Evolutionary conservation across 805 yeast genomes (phyloP).

Genomic region (Wickerhamiella brachini): DNA sequence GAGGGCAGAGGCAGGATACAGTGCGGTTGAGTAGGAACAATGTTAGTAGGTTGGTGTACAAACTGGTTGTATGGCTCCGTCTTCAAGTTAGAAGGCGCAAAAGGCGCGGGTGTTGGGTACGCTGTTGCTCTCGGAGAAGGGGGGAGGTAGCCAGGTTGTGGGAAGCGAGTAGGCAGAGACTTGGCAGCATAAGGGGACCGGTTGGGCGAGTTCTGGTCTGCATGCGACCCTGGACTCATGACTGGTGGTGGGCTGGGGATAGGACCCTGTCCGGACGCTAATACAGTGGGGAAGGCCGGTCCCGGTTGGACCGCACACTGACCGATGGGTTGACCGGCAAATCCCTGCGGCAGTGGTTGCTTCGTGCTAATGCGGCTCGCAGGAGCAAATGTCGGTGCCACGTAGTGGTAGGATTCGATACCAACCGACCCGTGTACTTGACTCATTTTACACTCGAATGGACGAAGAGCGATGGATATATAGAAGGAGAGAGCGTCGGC

Average conservation of each 20-base stretch:
- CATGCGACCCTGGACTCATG: conserved; percentile 1
- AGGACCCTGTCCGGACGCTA: not conserved
- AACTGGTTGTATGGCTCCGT: not conserved
- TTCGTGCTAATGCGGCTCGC: not conserved
- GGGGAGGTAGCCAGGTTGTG: not conserved
- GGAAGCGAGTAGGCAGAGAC: not conserved
- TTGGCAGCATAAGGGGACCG: not conserved
- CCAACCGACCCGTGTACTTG: not conserved
- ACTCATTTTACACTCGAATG: not conserved
- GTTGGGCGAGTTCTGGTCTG: not conserved
- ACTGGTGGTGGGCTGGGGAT: conserved; percentile 1
- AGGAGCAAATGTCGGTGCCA: not conserved
- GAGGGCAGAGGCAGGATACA: not conserved
- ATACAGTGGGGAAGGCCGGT: not conserved
- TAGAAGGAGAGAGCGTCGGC: not conserved
- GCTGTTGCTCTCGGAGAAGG: not conserved
- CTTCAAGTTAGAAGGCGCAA: not conserved
- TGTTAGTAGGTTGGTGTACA: not conserved
- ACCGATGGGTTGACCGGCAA: not conserved
- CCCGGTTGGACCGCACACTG: no score
- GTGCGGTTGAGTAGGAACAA: not conserved
- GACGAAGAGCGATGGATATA: not conserved
- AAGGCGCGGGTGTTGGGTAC: not conserved
- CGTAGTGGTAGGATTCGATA: not conserved
- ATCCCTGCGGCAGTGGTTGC: not conserved